A percentile compares a stretch with the other conserved stretches of the same genome.
phyloP scores from a whole-genome alignment of 1,284 basidiomycete species.

The Ustilago trichophora region DNA sequence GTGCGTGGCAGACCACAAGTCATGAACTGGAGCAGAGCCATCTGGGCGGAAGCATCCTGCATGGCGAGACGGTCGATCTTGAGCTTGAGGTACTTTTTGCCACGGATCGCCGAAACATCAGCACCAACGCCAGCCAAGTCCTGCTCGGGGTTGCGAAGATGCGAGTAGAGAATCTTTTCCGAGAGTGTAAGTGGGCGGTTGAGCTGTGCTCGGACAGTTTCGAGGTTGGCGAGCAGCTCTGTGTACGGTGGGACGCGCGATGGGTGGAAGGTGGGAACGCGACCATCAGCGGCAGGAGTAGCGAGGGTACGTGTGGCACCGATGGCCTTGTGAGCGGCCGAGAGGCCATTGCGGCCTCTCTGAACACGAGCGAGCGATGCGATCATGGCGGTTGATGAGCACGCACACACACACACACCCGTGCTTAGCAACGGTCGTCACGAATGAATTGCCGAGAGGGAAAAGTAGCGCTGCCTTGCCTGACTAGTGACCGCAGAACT shows the following conservation, averaged over 20 bases:
- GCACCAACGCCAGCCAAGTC: constrained; percentile 75
- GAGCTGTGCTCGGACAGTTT: constrained; percentile 77
- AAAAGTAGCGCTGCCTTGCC: not conserved
- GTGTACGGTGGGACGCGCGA: constrained; percentile 79
- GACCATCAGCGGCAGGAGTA: constrained; percentile 34
- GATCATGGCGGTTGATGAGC: constrained; percentile 19
- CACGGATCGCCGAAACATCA: constrained; percentile 72
- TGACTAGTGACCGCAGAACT: not conserved
- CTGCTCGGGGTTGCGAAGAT: constrained; percentile 79
- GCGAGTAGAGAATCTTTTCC: constrained; percentile 97
- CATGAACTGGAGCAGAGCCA: constrained; percentile 99
- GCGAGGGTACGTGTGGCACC: constrained; percentile 32
- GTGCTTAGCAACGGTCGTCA: not conserved
- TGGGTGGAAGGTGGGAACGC: constrained; percentile 55
- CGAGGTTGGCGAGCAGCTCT: constrained; percentile 78
- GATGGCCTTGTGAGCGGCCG: constrained; percentile 34
- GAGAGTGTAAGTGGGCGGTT: constrained; percentile 88
- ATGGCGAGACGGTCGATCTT: constrained; percentile 93
- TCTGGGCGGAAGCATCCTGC: constrained; percentile 99
- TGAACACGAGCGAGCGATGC: constrained; percentile 43
- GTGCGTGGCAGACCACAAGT: constrained; percentile 87
- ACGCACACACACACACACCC: no score
- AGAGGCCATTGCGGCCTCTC: constrained; percentile 33
- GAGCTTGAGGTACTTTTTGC: constrained; percentile 89
- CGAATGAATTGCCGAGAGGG: not conserved